Percentiles rank a stretch among this genome's conserved stretches.
These are phyloP conservation scores for Rubia tinctorum DNA, from an alignment of 305 asterid genomes.

Conservation along the genomic window DNA sequence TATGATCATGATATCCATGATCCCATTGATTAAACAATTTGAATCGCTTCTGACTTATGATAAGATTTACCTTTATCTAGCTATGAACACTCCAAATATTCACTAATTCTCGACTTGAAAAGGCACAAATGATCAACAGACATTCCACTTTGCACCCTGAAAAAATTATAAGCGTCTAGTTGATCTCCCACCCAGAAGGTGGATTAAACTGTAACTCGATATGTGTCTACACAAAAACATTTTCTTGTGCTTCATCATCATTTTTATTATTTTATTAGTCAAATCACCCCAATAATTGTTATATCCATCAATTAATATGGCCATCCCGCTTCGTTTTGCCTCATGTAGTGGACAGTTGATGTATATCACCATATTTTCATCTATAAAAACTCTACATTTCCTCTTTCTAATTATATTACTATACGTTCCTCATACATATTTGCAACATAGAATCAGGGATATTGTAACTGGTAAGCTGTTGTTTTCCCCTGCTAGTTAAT, in stretches of 20 bases:
- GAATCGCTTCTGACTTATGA: not conserved
- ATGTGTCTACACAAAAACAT: not conserved
- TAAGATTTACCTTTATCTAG: not conserved
- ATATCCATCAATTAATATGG: slow-evolving; percentile 15
- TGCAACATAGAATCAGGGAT: not conserved
- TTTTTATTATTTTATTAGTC: not conserved
- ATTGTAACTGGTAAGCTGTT: not conserved
- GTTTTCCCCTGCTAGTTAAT: not conserved
- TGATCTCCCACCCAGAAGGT: slow-evolving; percentile 23
- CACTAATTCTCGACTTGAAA: not conserved
- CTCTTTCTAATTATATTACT: not conserved
- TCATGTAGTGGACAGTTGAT: slow-evolving; percentile 26
- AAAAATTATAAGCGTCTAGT: not conserved
- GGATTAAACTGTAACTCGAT: slow-evolving; percentile 12
- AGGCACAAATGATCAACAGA: slow-evolving; percentile 21
- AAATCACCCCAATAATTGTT: slow-evolving; percentile 1
- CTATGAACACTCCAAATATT: not conserved
- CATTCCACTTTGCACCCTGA: slow-evolving; percentile 22
- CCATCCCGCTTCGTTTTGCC: slow-evolving; percentile 30
- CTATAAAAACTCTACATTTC: slow-evolving; percentile 18
- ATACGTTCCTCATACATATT: not conserved
- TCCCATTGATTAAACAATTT: not conserved
- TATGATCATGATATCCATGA: not conserved
- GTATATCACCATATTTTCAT: not conserved
- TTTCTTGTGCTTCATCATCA: slow-evolving; percentile 21